Conservation (phyloP, 805 yeast species). For the Starmerella potacharoeniae region DNA sequence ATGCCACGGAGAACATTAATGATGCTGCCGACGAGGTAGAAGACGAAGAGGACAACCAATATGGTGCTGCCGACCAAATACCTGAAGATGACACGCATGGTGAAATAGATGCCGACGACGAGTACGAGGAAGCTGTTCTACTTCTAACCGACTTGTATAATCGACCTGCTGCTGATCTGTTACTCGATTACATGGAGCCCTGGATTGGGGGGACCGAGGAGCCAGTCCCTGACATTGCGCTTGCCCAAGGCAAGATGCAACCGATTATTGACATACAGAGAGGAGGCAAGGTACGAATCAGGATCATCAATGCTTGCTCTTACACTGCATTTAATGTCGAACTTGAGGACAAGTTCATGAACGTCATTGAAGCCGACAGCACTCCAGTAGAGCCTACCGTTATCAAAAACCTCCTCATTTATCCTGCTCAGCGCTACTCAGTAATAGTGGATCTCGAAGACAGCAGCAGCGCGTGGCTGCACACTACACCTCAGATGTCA, state of each 20-base stretch:
- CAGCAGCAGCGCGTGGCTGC: not conserved
- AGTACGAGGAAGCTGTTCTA: constrained; percentile 22
- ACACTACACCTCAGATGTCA: constrained; percentile 1
- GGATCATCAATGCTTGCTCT: constrained; percentile 29
- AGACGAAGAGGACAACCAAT: too few species aligned
- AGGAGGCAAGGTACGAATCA: constrained; percentile 19
- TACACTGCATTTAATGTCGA: constrained; percentile 28
- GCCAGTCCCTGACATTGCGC: constrained; percentile 33
- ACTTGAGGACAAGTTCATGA: constrained; percentile 24
- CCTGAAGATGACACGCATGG: not conserved
- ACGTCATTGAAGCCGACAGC: constrained; percentile 31
- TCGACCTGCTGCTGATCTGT: constrained; percentile 28
- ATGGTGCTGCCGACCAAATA: not conserved
- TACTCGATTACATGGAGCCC: constrained; percentile 33
- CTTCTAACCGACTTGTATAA: constrained; percentile 36
- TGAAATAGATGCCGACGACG: not conserved
- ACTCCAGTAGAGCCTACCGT: constrained; percentile 22
- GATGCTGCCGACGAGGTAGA: too few species aligned
- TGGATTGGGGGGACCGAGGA: constrained; percentile 30
- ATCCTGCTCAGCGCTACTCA: constrained; percentile 75
- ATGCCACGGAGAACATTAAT: too few species aligned
- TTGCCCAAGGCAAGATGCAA: constrained; percentile 33
- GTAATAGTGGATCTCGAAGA: constrained; percentile 38
- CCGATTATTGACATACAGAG: constrained; percentile 9
- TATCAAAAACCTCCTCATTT: constrained; percentile 25